Base-by-base conservation (phyloP, 768 basidiomycete species). In the Naganishia vaughanmartiniae region DNA sequence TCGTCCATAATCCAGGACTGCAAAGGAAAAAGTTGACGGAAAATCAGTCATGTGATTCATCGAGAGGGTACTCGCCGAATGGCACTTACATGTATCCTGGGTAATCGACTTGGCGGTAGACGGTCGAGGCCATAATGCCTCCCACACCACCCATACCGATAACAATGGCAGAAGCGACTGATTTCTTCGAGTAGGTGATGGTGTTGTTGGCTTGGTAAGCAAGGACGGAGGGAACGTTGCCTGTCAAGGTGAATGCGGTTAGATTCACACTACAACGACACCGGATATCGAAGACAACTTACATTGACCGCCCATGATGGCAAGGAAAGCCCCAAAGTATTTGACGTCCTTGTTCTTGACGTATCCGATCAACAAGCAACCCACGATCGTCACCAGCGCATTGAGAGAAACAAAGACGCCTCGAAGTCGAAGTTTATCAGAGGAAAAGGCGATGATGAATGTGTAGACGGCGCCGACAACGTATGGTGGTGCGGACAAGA, bases 401-500 rank as follows among this genome's bases (percentile, higher is more conserved):
- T 71, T 74, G 45, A 73, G 11, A 30, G 46, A 69, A 63, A 80
- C 76, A 58, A 75, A 76, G 36, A 70, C 66, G 0, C 73, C 79
- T 58, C 79, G 77, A 30, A 70, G 51, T 36, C 72, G 66, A 36
- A 55, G 39, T 70, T 74, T 75, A 67, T 78, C 77, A 19, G 72
- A 69, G 51, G 69, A 30, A 42, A 72, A 46, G 31, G 75, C 75
- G 65, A 73, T 60, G 54, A 67, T 69, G 28, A 76, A 72, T 36
- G 74, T 75, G 69, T 71, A 72, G 67, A 76, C 68, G 56, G 70
- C 72, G 65, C 74, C 75, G 54, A 72, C 70, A 57, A 76, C 67
- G 72, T 75, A 74, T 28, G 73, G 77, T 24, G 72, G 78, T 2
- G 78, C 78, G 11, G 77, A 77, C n/a, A 79, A 74, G 57, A 73